These are phyloP conservation scores for Fallopia convolvulus DNA, from an alignment of 148 eudicot species.

Conservation along the genomic window DNA sequence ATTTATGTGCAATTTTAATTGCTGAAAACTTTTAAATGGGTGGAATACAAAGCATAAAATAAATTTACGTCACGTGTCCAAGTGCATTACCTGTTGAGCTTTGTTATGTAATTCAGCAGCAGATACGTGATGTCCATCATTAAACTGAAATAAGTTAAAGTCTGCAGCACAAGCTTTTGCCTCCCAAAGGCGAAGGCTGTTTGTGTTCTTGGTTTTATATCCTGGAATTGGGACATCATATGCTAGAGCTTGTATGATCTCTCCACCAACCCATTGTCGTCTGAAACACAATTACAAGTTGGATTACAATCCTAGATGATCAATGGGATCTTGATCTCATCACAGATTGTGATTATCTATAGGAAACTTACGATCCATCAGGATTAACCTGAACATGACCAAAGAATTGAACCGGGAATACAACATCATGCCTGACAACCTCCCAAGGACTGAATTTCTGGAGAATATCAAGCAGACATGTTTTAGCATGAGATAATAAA, in stretches of 20 bases:
- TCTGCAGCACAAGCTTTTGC: constrained; percentile 88
- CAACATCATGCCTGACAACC: constrained; percentile 83
- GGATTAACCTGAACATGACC: constrained; percentile 77
- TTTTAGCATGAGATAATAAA: background rate
- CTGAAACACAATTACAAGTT: constrained; percentile 29
- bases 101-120: constrained; percentile 81
- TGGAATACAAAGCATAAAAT: background rate
- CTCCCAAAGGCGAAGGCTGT: constrained; percentile 97
- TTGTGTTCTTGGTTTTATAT: constrained; percentile 89
- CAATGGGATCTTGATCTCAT: background rate
- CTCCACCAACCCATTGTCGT: constrained; percentile 92
- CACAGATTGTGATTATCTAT: background rate
- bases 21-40: background rate
- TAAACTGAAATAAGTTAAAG: constrained; percentile 78
- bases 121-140: constrained; percentile 90
- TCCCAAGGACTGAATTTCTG: constrained; percentile 99
- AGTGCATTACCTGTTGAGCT: constrained; percentile 69
- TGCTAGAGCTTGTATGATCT: constrained; percentile 83
- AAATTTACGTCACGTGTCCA: background rate
- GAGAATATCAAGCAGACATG: constrained; percentile 5
- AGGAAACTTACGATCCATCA: constrained; percentile 69
- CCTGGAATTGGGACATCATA: constrained; percentile 99
- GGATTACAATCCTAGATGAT: background rate
- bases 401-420: constrained; percentile 84
- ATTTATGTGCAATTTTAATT: background rate